Base-by-base conservation (phyloP, 805 yeast genomes). In the Nakazawaea ernobii region DNA sequence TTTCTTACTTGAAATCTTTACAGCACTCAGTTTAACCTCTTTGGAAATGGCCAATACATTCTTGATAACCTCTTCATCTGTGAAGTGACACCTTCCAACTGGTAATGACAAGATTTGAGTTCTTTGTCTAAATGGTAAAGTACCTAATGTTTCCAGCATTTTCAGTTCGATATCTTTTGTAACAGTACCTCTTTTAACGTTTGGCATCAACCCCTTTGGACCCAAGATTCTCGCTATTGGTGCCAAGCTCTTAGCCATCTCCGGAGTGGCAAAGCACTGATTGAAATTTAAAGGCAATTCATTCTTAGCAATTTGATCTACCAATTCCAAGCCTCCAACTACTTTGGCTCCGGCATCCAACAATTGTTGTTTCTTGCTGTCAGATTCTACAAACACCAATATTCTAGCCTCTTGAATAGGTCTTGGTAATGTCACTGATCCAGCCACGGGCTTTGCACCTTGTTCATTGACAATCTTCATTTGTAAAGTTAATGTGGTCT, bases 181-280 rank as follows among this genome's bases (percentile, higher is more conserved):
- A 8, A 92, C 94, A 1, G 97, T 90, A 14, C 96, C 96, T 60
- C 82, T 85, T 68, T 89, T 90, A 11, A 77, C 82, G 39, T 77
- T 75, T 41, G 99, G 98, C 86, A 91, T 84, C 55, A 94, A 73
- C 24, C 95, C 96, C 59, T 74, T 80, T 30, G 96, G 95, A 49
- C 98, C 98, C 56, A 94, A 74, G 9, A 76, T 69, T 59, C 90
- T 79, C n/a, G 94, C 96, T 20, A 88, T 69, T 49, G 77, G 72
- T 52, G 74, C 75, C 53, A 94, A 70, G 26, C 74, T 72, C n/a
- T 76, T 65, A 20, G 77, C 76, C 49, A 89, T 79, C 33, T 87
- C 96, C 1, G 96, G 87, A 1, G 97, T 84, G 6, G 96, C 95
- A 60, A 84, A 83, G 41, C 89, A 80, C 58, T 82, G 83, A 58